A percentile compares a stretch with the other conserved stretches of the same genome.
These are phyloP conservation scores for Scutellaria galericulata DNA, from an alignment of 257 asterid genomes.

Conservation along the genomic window DNA sequence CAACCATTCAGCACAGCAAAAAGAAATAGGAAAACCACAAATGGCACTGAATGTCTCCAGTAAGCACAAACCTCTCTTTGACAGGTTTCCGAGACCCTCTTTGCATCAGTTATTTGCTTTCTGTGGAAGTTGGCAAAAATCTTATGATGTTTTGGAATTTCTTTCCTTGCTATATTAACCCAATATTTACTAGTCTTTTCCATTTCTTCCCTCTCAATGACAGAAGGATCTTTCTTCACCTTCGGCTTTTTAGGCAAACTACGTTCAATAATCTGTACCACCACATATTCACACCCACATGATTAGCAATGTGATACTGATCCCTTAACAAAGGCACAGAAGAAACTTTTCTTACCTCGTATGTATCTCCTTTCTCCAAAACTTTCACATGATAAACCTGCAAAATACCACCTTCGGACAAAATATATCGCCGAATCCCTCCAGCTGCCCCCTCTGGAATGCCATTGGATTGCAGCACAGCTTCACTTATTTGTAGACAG, in stretches of 20 bases:
- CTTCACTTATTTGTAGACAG: conserved; percentile 76
- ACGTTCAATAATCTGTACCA: conserved; percentile 90
- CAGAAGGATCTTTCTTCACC: conserved; percentile 84
- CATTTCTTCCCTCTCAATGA: conserved; percentile 85
- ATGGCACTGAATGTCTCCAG: conserved; percentile 10
- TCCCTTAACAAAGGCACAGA: conserved; percentile 21
- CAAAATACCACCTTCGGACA: conserved; percentile 86
- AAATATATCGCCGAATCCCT: conserved; percentile 71
- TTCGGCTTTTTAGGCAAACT: conserved; percentile 79
- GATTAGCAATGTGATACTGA: conserved; percentile 27
- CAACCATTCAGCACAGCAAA: conserved; percentile 24
- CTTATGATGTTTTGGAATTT: conserved; percentile 90
- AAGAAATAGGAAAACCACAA: conserved; percentile 15
- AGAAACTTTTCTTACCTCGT: conserved; percentile 69
- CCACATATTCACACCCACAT: conserved; percentile 38
- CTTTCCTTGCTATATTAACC: conserved; percentile 87
- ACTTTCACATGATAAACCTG: conserved; percentile 94
- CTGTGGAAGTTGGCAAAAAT: conserved; percentile 68
- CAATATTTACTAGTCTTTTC: conserved; percentile 79
- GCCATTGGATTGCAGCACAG: conserved; percentile 70
- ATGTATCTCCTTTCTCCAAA: conserved; percentile 97
- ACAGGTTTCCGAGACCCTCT: conserved; percentile 86
- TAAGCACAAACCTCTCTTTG: conserved; percentile 83
- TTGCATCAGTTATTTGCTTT: conserved; percentile 85
- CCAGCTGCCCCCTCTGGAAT: conserved; percentile 99